A percentile compares a stretch with the other conserved stretches of the same genome.
Evolutionary conservation across 2,329 filamentous ascomycete species (phyloP).

Genomic region (Herpotrichia juniperi): DNA sequence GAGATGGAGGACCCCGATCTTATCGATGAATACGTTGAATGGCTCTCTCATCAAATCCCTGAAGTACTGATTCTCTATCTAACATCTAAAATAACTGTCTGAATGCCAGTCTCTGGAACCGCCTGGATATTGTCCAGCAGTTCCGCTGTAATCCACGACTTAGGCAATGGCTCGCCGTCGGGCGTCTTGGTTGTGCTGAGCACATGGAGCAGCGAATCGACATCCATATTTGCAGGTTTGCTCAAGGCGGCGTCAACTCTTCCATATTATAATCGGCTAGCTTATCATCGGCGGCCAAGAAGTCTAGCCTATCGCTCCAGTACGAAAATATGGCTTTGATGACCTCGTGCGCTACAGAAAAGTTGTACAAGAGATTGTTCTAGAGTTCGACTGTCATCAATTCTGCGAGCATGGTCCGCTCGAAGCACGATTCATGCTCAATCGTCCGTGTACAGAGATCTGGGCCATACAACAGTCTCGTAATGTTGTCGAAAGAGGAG

Average conservation of each 20-base stretch:
- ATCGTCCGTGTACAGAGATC: no score
- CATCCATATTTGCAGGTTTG: constrained; percentile 2
- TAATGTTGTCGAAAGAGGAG: constrained; percentile 6
- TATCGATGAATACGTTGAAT: no score
- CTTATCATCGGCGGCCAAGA: constrained; percentile 4
- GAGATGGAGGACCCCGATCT: no score
- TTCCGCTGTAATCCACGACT: constrained; percentile 4
- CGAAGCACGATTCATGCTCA: no score
- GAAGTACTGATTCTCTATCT: no score
- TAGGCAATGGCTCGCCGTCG: constrained; percentile 2
- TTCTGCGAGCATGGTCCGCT: no score
- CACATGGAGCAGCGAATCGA: constrained; percentile 4
- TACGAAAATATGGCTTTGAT: constrained; percentile 5
- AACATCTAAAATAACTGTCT: no score
- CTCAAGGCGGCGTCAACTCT: constrained; percentile 4
- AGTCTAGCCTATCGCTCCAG: constrained; percentile 2
- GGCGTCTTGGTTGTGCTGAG: constrained; percentile 4
- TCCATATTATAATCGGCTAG: constrained; percentile 2
- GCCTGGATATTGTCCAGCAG: constrained; percentile 4
- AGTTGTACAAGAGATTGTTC: no score
- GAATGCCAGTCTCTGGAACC: no score
- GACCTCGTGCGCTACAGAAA: no score
- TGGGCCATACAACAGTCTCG: constrained; percentile 4
- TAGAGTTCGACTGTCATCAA: no score
- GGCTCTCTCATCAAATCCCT: no score